Evolutionary conservation across 805 yeast species (phyloP).

Genomic region (Hanseniaspora lindneri): DNA sequence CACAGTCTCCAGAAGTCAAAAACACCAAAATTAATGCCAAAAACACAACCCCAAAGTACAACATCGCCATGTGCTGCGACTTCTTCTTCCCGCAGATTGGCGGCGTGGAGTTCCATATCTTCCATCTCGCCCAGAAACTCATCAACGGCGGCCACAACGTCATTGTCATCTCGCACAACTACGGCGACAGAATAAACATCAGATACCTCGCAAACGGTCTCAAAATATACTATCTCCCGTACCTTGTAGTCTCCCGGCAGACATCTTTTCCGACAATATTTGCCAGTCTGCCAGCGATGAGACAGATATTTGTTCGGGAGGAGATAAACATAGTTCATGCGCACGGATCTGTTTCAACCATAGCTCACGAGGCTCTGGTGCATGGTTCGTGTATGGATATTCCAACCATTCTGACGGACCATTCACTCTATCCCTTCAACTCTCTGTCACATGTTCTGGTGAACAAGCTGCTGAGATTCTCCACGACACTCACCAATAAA

Average conservation of each 20-base stretch:
- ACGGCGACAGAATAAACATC: slow-evolving; percentile 71
- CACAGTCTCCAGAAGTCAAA: too few species aligned
- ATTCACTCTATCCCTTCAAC: slow-evolving; percentile 87
- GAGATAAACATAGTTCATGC: slow-evolving; percentile 83
- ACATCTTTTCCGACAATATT: slow-evolving; percentile 83
- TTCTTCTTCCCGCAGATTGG: slow-evolving; percentile 98
- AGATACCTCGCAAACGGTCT: slow-evolving; percentile 78
- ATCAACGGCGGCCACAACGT: slow-evolving; percentile 77
- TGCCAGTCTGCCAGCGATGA: slow-evolving; percentile 68
- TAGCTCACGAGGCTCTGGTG: slow-evolving; percentile 83
- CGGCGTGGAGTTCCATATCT: slow-evolving; percentile 91
- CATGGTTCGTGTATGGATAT: slow-evolving; percentile 91
- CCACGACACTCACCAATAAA: slow-evolving; percentile 77
- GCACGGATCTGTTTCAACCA: slow-evolving; percentile 77
- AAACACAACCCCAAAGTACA: slow-evolving; percentile 7
- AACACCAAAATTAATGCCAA: too few species aligned
- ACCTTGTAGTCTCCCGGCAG: slow-evolving; percentile 65
- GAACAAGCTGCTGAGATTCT: slow-evolving; percentile 73
- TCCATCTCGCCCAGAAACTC: slow-evolving; percentile 76
- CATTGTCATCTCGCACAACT: slow-evolving; percentile 76
- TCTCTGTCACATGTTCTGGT: slow-evolving; percentile 73
- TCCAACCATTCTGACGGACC: slow-evolving; percentile 87
- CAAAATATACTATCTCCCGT: slow-evolving; percentile 85
- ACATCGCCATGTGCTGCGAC: slow-evolving; percentile 74
- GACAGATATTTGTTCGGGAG: slow-evolving; percentile 80